Evolutionary conservation across 768 basidiomycete species (phyloP), one percentile per base, ranked within the genome.

Genomic region (Scleroderma citrinum): DNA sequence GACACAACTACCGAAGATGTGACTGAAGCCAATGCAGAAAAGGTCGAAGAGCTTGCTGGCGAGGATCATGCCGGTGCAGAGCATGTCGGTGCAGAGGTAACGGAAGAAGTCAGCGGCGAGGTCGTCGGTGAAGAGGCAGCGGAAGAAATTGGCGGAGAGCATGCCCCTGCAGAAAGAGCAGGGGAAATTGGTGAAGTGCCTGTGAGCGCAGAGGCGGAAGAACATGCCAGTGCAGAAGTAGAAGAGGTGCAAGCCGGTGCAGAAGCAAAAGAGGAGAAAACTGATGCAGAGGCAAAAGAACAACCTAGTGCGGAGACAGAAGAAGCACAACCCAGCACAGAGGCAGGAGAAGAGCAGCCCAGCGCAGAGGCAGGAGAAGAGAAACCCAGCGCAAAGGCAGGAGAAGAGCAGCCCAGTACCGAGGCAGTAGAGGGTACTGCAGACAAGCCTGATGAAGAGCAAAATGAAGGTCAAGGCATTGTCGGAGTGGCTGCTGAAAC

Each of bases 401-500:
- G 5, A n/a, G 34, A 35, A 35, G 34, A 35, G 34, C 34, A 35
- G 12, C 13, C n/a, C 34, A 35, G 34, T 35, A 8, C 26, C 4
- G 26, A 29, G 26, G 26, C 26, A 29, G 26, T 12, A 35, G 34
- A 35, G 13, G 34, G n/a, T 6, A 12, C n/a, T 35, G n/a, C 13
- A 5, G 26, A 29, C 26, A 4, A 5, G 8, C 23, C 29, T 37
- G 26, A 8, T n/a, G 47, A 30, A 41, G 41, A 49, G 42, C 41
- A 31, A 3, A 47, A 32, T 1, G 62, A 60, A 10, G 42, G 44
- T 13, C 40, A n/a, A 29, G 12, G 6, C 23, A 44, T 40, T 13
- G 24, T 51, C 44, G 42, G n/a, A n/a, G n/a, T n/a, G n/a, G n/a
- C n/a, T n/a, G n/a, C n/a, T n/a, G n/a, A 48, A 50, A 45, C 44